Base-by-base conservation (phyloP, 1,284 basidiomycete genomes). In the Polyporus tsugae region DNA sequence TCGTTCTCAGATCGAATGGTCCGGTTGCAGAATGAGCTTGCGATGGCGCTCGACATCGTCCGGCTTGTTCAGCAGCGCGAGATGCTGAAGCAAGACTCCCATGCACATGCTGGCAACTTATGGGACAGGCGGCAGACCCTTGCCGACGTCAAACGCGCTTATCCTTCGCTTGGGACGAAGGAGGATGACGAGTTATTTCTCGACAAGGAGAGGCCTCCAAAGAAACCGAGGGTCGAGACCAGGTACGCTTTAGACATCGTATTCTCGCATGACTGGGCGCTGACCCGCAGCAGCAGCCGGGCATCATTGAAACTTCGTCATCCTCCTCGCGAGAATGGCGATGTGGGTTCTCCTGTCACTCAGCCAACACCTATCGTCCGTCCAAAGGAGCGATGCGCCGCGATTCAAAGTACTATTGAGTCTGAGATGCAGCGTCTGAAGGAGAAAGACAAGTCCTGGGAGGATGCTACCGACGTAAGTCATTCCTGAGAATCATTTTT, bases 1-100 rank as follows among this genome's bases (percentile, higher is more conserved):
- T 92, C 93, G 2, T 95, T 93, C 29, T 93, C 96, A 13, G 96
- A 98, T 75, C 94, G 95, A 74, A 88, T 98, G 73, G 80, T 91
- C 11, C 92, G 95, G 55, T 82, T 98, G 15, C 92, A 95, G 74
- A 81, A 82, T 46, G 96, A 98, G 79, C 84, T 98, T 1, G 81
- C 85, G 0, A 87, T 86, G 60, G 90, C 94, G 0, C 82, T 93
- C 17, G 91, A 95, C 57, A 85, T 98, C 11, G 90, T 95, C 7
- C 85, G 86, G 72, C 82, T 85, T 49, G 86, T 96, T 0, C 80
- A 94, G 10, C 81, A 84, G 13, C 92, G 96, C 22, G 97, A 98
- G 79, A 84, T 78, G 9, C 74, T 89, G 68, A 98, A 98, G 83
- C 87, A 88, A 71, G 90, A 93, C 17, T 78, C 83, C 25, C 83